Evolutionary conservation across 2,329 filamentous ascomycete genomes (phyloP), one percentile per base, ranked within the genome.

Genomic region (Arthrobotrys musiformis): DNA sequence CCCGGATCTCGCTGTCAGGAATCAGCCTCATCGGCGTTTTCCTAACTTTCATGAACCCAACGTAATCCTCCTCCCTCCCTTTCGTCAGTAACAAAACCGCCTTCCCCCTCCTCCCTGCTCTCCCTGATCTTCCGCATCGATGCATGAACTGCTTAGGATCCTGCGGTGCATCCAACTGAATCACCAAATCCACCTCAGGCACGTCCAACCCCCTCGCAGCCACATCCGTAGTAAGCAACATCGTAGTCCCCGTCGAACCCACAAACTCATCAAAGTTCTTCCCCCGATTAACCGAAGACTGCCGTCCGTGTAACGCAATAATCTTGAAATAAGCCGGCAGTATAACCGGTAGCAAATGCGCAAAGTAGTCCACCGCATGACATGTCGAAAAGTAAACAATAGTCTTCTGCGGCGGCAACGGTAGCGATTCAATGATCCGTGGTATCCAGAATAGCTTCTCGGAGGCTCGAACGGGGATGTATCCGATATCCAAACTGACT

Each of bases 141-240:
- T 99, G 96, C 81, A 99, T 97, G 81, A 99, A 99, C 9, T 92
- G 93, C 83, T 98, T 98, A 0, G 94, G 93, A 81, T 97, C 94
- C 44, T 91, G 93, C 2, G 80, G 80, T 1, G 90, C 92, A 82
- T 97, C 94, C 48, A 97, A 86, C 82, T 97, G 94, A 0, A 97
- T 88, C 3, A 97, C 94, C 1, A 97, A 87, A 82, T 97, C 94
- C 42, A 97, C 93, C 70, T 93, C 90, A 0, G 94, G 93, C 67
- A 97, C 95, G 82, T 98, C 94, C 3, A 98, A 88, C 13, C 94
- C 94, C 76, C 94, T 89, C 1, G 94, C 93, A 1, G 94, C 93
- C 26, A 98, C 90, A 82, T 98, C 94, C 17, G 95, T 98, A 5
- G 94, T 98, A 5, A 99, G 86, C 9, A 99, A 89, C 35, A 99